phyloP scores from a whole-genome alignment of 1,139 yeast genomes.

The Yamadazyma triangularis region DNA sequence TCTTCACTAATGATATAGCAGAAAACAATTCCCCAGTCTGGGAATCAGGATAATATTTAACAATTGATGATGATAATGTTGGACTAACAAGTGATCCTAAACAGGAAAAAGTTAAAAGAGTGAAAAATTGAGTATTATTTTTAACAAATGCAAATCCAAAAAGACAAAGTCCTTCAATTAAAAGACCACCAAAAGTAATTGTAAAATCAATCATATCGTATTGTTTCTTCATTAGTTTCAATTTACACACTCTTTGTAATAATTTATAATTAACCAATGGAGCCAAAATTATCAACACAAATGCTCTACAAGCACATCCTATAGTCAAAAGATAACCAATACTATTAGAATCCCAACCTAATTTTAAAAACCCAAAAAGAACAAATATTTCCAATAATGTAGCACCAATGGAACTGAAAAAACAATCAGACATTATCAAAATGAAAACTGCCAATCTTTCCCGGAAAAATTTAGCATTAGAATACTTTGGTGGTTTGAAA shows the following conservation, averaged over 20 bases:
- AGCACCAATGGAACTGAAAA: conserved; percentile 29
- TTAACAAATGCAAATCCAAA: conserved; percentile 17
- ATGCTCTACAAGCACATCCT: conserved; percentile 40
- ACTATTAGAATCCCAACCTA: conserved; percentile 55
- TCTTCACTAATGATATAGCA: conserved; percentile 31
- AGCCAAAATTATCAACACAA: conserved; percentile 25
- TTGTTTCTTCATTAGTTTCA: conserved; percentile 33
- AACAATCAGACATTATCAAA: conserved; percentile 40
- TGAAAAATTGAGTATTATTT: conserved; percentile 12
- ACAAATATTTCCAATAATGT: conserved; percentile 38
- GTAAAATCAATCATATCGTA: conserved; percentile 56
- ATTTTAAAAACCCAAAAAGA: conserved; percentile 54
- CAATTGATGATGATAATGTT: conserved; percentile 27
- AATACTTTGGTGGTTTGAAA: conserved; percentile 10
- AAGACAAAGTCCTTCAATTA: conserved; percentile 38
- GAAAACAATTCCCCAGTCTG: conserved; percentile 39
- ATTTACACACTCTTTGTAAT: conserved; percentile 21
- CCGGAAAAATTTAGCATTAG: conserved; percentile 9
- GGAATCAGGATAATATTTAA: conserved; percentile 37
- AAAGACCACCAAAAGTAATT: conserved; percentile 21
- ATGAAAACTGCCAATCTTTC: conserved; percentile 34
- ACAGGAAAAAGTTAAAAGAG: conserved; percentile 22
- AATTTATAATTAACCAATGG: conserved; percentile 28
- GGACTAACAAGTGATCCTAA: conserved; percentile 39
- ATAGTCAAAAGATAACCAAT: conserved; percentile 57